A percentile compares a stretch with the other conserved stretches of the same genome.
Conservation (phyloP, 208 protist species). For the Herpetomonas muscarum region DNA sequence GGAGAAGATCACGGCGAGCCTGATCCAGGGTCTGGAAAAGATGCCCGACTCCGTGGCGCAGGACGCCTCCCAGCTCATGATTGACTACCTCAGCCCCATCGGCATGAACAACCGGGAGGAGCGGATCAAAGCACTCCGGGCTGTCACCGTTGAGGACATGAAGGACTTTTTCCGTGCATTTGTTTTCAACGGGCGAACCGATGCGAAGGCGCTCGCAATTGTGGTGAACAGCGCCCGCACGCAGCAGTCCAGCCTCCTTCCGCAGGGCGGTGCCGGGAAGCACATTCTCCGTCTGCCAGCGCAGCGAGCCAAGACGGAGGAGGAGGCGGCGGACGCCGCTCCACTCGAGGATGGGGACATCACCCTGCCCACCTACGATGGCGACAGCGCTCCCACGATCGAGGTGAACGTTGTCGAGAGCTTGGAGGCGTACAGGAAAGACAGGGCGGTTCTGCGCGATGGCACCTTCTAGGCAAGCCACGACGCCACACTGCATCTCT, state of each 20-base stretch:
- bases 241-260: conserved; percentile 6
- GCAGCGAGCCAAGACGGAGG: conserved; percentile 1
- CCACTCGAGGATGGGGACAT: conserved; percentile 14
- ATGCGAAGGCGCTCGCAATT: conserved; percentile 28
- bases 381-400: conserved; percentile 2
- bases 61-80: conserved; percentile 27
- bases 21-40: conserved; percentile 41
- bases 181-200: conserved; percentile 39
- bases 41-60: conserved; percentile 37
- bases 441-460: conserved; percentile 9
- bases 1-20: conserved; percentile 27
- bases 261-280: conserved; percentile 1
- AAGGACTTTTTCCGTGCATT: conserved; percentile 27
- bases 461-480: neutral
- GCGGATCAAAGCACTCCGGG: conserved; percentile 33
- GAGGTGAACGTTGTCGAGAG: conserved; percentile 17
- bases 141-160: conserved; percentile 25
- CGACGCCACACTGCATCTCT: neutral
- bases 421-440: conserved; percentile 12
- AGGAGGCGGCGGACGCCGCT: neutral
- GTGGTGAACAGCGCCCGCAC: conserved; percentile 36
- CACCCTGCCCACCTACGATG: conserved; percentile 27
- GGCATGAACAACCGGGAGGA: conserved; percentile 24
- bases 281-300: conserved; percentile 4
- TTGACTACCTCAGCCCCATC: conserved; percentile 26